These are phyloP conservation scores for Gypsophila paniculata DNA, from an alignment of 179 eudicot genomes.

Conservation along the genomic window DNA sequence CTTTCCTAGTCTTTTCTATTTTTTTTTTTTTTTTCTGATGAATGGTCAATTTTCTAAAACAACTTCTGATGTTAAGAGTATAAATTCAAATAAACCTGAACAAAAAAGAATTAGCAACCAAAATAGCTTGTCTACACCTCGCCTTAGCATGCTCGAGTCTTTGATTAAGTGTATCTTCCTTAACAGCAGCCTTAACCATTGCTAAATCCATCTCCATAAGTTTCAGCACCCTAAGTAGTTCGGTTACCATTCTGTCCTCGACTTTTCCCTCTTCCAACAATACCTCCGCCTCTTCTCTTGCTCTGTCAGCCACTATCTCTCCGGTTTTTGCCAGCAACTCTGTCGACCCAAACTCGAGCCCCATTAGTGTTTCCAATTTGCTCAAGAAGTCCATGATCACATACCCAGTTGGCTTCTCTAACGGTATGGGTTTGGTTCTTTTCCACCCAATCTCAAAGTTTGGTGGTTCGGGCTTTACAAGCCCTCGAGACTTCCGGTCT, in stretches of 20 bases:
- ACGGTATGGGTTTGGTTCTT: conserved; percentile 51
- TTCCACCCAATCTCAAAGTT: conserved; percentile 88
- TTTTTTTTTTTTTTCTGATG: no score
- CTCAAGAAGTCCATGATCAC: conserved; percentile 77
- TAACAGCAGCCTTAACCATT: conserved; percentile 76
- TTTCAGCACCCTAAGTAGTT: conserved; percentile 69
- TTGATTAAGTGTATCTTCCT: conserved; percentile 61
- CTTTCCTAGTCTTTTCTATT: no score
- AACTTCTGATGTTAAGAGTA: no score
- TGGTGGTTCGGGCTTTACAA: conserved; percentile 60
- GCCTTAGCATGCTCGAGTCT: conserved; percentile 71
- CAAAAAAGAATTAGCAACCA: conserved; percentile 79
- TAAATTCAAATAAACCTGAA: conserved; percentile 16
- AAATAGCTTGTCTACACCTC: conserved; percentile 83
- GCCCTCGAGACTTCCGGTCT: conserved; percentile 43
- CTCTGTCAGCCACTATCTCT: conserved; percentile 81
- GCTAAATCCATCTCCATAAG: conserved; percentile 90
- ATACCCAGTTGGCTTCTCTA: conserved; percentile 68
- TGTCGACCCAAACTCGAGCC: conserved; percentile 59
- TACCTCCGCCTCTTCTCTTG: conserved; percentile 72
- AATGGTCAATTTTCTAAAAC: no score
- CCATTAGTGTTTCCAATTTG: conserved; percentile 63
- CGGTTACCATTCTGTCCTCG: conserved; percentile 83
- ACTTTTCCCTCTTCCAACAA: conserved; percentile 76
- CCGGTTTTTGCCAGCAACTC: conserved; percentile 64